Evolutionary conservation across 768 basidiomycete genomes (phyloP).

Genomic region (Termitomyces sp.): DNA sequence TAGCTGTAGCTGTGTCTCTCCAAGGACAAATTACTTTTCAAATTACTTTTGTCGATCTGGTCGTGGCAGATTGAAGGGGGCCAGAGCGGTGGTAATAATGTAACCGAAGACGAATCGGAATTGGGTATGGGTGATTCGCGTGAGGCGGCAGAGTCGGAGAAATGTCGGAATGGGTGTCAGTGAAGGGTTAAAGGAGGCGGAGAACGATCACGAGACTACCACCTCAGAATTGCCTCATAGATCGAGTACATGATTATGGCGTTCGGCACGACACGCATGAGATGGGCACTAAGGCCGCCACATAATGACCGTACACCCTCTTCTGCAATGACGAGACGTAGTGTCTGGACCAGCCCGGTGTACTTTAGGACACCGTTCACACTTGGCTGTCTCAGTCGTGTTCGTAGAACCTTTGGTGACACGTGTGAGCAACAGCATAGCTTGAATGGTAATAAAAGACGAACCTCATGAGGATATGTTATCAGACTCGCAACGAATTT

Average conservation of each 20-base stretch:
- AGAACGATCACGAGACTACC: constrained; percentile 22
- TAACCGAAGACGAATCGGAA: not conserved
- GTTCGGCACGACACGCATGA: constrained; percentile 96
- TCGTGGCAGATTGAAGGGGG: not conserved
- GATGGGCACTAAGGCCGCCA: constrained; percentile 87
- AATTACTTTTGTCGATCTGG: constrained; percentile 1
- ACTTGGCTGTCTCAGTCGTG: constrained; percentile 84
- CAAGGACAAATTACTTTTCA: not conserved
- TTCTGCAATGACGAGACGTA: constrained; percentile 80
- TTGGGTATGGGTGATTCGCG: not conserved
- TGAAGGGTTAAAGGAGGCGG: not conserved
- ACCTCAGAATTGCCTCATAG: constrained; percentile 79
- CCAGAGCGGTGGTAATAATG: not conserved
- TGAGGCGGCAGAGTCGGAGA: not conserved
- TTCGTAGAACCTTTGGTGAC: constrained; percentile 70
- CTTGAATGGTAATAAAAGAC: constrained; percentile 15
- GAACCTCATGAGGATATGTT: constrained; percentile 97
- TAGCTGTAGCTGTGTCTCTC: not conserved
- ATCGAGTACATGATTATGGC: constrained; percentile 96
- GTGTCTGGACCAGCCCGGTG: constrained; percentile 77
- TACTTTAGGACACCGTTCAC: constrained; percentile 79
- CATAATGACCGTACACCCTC: constrained; percentile 86
- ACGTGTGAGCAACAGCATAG: not conserved
- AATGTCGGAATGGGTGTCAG: not conserved
- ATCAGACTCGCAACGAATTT: constrained; percentile 92